These are phyloP conservation scores for Dichomitus squalens DNA, from an alignment of 1,284 basidiomycete genomes.

Conservation along the genomic window DNA sequence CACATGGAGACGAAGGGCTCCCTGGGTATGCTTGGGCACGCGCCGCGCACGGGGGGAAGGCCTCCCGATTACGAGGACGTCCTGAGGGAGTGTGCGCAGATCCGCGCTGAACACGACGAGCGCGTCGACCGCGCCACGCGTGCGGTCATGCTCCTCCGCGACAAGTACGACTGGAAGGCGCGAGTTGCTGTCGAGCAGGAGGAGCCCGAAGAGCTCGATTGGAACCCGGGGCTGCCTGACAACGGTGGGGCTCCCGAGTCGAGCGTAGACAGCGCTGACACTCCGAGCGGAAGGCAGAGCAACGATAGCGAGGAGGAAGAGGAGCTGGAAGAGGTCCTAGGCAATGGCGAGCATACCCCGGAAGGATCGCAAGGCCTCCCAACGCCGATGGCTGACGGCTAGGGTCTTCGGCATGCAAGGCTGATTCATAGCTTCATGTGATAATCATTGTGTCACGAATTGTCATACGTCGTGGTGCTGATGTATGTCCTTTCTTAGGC, in stretches of 20 bases:
- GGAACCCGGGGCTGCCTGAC: constrained; percentile 50
- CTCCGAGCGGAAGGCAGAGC: constrained; percentile 34
- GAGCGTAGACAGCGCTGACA: constrained; percentile 26
- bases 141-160: constrained; percentile 71
- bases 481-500: no score
- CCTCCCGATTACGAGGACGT: constrained; percentile 58
- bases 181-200: constrained; percentile 72
- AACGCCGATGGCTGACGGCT: constrained; percentile 9
- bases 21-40: constrained; percentile 42
- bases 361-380: constrained; percentile 25
- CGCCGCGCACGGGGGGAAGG: constrained; percentile 17
- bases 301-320: constrained; percentile 46
- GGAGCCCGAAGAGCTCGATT: constrained; percentile 74
- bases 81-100: constrained; percentile 63
- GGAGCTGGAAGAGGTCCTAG: constrained; percentile 42
- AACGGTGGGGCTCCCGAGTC: constrained; percentile 1
- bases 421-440: no score
- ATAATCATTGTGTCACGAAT: no score
- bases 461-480: no score
- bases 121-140: constrained; percentile 71
- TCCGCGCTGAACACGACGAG: constrained; percentile 67
- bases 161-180: constrained; percentile 78
- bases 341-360: constrained; percentile 33
- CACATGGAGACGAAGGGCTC: constrained; percentile 65
- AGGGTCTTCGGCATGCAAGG: background rate